A percentile compares a stretch with the other conserved stretches of the same genome.
Conservation (phyloP, 352 stramenopile genomes). For the Thalassiosira mediterranea region DNA sequence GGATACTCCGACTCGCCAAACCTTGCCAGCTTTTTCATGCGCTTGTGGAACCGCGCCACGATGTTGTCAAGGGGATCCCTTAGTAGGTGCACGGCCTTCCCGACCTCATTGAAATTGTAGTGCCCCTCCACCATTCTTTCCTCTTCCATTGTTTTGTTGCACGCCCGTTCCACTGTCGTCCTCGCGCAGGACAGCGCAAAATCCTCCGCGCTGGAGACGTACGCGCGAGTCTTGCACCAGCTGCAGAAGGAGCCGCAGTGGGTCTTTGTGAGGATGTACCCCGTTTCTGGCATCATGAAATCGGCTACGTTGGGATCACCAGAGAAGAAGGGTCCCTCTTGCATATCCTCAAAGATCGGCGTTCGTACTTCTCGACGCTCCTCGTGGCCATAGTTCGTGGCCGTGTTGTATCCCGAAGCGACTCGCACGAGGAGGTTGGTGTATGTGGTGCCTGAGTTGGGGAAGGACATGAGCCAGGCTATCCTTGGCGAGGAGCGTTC, state of each 20-base stretch:
- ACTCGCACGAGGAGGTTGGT: slow-evolving; percentile 66
- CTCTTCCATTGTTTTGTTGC: slow-evolving; percentile 8
- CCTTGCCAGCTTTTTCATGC: slow-evolving; percentile 43
- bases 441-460: slow-evolving; percentile 79
- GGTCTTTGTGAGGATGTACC: slow-evolving; percentile 79
- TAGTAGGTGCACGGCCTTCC: slow-evolving; percentile 43
- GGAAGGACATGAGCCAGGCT: slow-evolving; percentile 78
- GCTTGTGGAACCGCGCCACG: slow-evolving; percentile 49
- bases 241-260: slow-evolving; percentile 76
- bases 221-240: slow-evolving; percentile 60
- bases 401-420: slow-evolving; percentile 57
- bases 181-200: slow-evolving; percentile 63
- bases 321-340: not conserved
- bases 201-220: slow-evolving; percentile 52
- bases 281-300: slow-evolving; percentile 2
- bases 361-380: slow-evolving; percentile 9
- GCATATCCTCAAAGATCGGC: not conserved
- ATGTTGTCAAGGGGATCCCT: slow-evolving; percentile 54
- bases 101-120: slow-evolving; percentile 41
- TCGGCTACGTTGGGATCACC: not conserved
- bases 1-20: slow-evolving; percentile 42
- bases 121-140: slow-evolving; percentile 25
- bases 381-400: slow-evolving; percentile 80
- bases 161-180: slow-evolving; percentile 29
- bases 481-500: no score